A percentile compares a stretch with the other conserved stretches of the same genome.
Evolutionary conservation across 2,329 filamentous ascomycete species (phyloP).

Genomic region (Sarocladium brachiariae): DNA sequence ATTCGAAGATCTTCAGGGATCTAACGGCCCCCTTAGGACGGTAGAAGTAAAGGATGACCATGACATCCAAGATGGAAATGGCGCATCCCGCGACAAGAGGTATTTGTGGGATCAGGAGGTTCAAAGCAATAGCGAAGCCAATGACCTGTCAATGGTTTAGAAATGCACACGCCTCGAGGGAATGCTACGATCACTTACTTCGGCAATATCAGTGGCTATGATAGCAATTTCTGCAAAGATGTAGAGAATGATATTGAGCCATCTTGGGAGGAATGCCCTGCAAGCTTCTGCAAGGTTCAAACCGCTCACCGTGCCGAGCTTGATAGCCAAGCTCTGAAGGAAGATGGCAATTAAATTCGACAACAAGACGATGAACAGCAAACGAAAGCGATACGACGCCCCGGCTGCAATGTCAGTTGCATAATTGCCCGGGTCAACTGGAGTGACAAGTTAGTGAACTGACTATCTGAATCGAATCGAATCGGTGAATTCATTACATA

Average conservation of each 20-base stretch:
- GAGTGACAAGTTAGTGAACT: not conserved
- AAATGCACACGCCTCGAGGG: not conserved
- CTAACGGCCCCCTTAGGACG: conserved; percentile 50
- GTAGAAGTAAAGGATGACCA: conserved; percentile 47
- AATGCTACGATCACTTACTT: conserved; percentile 23
- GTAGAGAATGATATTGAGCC: conserved; percentile 58
- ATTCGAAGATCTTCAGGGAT: conserved; percentile 41
- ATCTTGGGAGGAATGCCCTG: conserved; percentile 56
- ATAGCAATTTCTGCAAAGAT: conserved; percentile 59
- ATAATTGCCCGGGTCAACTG: conserved; percentile 60
- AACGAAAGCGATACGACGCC: conserved; percentile 55
- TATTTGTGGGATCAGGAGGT: conserved; percentile 55
- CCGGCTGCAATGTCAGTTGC: conserved; percentile 64
- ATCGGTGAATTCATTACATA: conserved; percentile 26
- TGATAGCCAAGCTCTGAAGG: conserved; percentile 61
- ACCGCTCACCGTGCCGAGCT: conserved; percentile 62
- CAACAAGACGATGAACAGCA: conserved; percentile 62
- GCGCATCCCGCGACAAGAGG: conserved; percentile 59
- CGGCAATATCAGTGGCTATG: conserved; percentile 65
- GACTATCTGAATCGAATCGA: not conserved
- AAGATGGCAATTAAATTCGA: conserved; percentile 67
- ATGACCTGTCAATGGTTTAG: conserved; percentile 41
- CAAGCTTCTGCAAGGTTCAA: conserved; percentile 61
- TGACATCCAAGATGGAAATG: conserved; percentile 53
- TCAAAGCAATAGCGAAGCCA: conserved; percentile 63